Conservation (phyloP, 2,329 filamentous ascomycete genomes). For the Pyrenophora tritici-repentis region DNA sequence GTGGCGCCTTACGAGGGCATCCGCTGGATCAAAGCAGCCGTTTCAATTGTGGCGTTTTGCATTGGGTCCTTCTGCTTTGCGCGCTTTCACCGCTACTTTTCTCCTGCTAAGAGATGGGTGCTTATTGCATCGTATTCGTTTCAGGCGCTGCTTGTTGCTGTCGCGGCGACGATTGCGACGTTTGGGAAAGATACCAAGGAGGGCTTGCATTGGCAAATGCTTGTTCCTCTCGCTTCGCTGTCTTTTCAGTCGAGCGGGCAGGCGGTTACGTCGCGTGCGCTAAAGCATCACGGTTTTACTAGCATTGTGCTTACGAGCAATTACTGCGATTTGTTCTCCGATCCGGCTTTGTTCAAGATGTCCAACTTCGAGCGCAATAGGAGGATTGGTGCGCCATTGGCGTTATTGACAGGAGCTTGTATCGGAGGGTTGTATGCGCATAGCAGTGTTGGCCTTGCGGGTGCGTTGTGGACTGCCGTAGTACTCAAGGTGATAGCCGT, state of each 20-base stretch:
- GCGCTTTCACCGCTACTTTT: constrained; percentile 67
- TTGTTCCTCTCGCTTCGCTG: constrained; percentile 70
- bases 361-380: constrained; percentile 60
- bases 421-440: constrained; percentile 61
- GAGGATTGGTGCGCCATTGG: constrained; percentile 55
- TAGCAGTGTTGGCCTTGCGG: constrained; percentile 57
- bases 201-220: constrained; percentile 55
- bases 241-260: constrained; percentile 81
- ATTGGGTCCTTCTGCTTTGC: constrained; percentile 73
- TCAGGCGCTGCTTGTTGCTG: constrained; percentile 50
- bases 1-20: constrained; percentile 58
- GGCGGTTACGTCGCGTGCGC: constrained; percentile 72
- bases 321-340: constrained; percentile 80
- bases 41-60: constrained; percentile 72
- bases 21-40: constrained; percentile 73
- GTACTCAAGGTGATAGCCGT: constrained; percentile 48
- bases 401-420: constrained; percentile 60
- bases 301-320: constrained; percentile 81
- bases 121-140: constrained; percentile 55
- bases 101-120: constrained; percentile 67
- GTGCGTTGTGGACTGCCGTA: constrained; percentile 56
- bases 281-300: constrained; percentile 72
- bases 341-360: constrained; percentile 57
- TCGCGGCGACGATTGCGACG: constrained; percentile 52
- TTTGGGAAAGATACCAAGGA: constrained; percentile 46